Percentiles rank a stretch among this genome's conserved stretches.
phyloP scores from a whole-genome alignment of 768 basidiomycete genomes.

The Hygrocybe coccinea region DNA sequence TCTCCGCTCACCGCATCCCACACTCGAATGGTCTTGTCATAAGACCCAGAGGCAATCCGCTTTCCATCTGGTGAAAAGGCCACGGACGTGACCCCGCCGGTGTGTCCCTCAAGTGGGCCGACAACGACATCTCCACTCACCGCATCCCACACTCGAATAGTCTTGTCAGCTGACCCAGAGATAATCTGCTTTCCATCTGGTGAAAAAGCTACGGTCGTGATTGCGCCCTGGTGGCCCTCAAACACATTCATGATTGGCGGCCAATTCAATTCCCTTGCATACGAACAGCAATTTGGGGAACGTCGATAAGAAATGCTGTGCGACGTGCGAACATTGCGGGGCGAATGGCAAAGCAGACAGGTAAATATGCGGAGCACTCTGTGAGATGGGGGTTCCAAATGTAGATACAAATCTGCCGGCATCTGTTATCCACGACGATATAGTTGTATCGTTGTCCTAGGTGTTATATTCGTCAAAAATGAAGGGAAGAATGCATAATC shows the following conservation, averaged over 20 bases:
- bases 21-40: not conserved
- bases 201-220: not conserved
- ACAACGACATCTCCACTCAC: not conserved
- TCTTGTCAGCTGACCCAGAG: too few species aligned
- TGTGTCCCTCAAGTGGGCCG: not conserved
- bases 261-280: conserved; percentile 10
- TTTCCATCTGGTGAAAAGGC: conserved; percentile 17
- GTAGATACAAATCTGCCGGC: conserved; percentile 25
- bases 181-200: too few species aligned
- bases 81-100: conserved; percentile 2
- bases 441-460: conserved; percentile 1
- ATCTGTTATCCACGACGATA: conserved; percentile 20
- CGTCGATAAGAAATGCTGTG: conserved; percentile 6
- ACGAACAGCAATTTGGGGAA: conserved; percentile 1
- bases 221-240: conserved; percentile 3
- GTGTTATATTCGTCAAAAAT: not conserved
- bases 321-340: conserved; percentile 23
- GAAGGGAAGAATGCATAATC: not conserved
- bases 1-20: conserved; percentile 13
- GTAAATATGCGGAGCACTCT: conserved; percentile 36
- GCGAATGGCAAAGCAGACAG: conserved; percentile 35
- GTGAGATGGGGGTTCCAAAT: conserved; percentile 27
- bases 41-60: conserved; percentile 14
- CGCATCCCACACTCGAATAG: not conserved
- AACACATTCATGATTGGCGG: conserved; percentile 14